phyloP scores from a whole-genome alignment of 352 stramenopile species.

The Pythium vanterpoolii region DNA sequence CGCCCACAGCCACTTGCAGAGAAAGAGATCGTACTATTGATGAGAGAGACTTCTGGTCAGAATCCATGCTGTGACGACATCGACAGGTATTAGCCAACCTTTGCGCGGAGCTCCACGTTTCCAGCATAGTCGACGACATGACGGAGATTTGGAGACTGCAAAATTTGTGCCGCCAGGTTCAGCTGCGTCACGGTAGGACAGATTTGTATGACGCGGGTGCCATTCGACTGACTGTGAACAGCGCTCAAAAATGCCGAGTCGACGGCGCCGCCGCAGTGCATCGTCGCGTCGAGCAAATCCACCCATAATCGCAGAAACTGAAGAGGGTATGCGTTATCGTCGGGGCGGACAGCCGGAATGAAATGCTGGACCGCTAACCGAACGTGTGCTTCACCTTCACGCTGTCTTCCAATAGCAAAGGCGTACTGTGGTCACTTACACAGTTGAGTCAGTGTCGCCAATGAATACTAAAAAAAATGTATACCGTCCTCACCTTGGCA shows the following conservation, averaged over 20 bases:
- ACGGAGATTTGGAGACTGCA: conserved; percentile 35
- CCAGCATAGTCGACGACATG: conserved; percentile 42
- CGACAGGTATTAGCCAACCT: conserved; percentile 30
- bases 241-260: conserved; percentile 14
- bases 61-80: background rate
- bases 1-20: conserved; percentile 79
- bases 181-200: conserved; percentile 48
- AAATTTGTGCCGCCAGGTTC: conserved; percentile 48
- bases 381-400: conserved; percentile 51
- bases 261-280: conserved; percentile 39
- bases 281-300: conserved; percentile 49
- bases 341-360: conserved; percentile 29
- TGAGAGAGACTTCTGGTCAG: background rate
- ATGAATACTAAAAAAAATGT: background rate
- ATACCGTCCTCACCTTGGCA: conserved; percentile 45
- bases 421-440: conserved; percentile 40
- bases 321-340: conserved; percentile 41
- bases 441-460: background rate
- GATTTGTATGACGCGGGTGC: conserved; percentile 30
- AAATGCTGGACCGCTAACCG: conserved; percentile 50
- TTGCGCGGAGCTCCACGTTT: conserved; percentile 49
- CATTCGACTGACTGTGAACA: conserved; percentile 2
- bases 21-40: conserved; percentile 56
- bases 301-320: conserved; percentile 52
- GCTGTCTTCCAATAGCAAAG: conserved; percentile 44